Conservation (phyloP, 1,284 basidiomycete species). For the Inonotus obliquus region DNA sequence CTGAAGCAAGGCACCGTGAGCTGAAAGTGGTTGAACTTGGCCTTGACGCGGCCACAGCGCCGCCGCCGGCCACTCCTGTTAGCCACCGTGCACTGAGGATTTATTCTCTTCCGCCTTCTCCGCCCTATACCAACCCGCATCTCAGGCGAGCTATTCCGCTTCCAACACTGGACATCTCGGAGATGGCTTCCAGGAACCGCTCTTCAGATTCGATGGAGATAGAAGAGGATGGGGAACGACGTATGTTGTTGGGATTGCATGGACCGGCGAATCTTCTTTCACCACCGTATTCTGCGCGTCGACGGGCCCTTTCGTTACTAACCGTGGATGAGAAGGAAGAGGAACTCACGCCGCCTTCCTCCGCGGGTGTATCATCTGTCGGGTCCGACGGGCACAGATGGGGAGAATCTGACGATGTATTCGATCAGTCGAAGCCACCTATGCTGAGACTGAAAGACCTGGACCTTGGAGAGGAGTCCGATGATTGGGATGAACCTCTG, state of each 20-base stretch:
- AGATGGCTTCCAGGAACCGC: background rate
- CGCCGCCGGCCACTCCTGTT: background rate
- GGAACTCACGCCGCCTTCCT: background rate
- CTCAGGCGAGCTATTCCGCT: conserved; percentile 15
- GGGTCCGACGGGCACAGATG: background rate
- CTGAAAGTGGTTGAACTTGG: conserved; percentile 1
- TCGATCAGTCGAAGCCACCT: background rate
- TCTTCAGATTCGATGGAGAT: background rate
- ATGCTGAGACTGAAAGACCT: background rate
- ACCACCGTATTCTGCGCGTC: conserved; percentile 6
- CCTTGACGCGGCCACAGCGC: conserved; percentile 3
- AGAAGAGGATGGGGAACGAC: background rate
- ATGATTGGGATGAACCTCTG: conserved; percentile 17
- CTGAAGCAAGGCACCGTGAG: background rate
- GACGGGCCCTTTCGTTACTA: background rate
- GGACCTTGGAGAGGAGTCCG: conserved; percentile 1
- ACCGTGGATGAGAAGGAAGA: conserved; percentile 13
- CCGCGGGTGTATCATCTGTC: background rate
- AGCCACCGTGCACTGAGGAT: background rate
- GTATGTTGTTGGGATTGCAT: background rate
- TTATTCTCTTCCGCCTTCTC: conserved; percentile 15
- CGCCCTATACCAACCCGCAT: conserved; percentile 17
- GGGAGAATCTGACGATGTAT: background rate
- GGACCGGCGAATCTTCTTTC: conserved; percentile 1
- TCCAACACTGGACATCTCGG: background rate